These are phyloP conservation scores for Neofusicoccum parvum DNA, from an alignment of 2,329 filamentous ascomycete species.

Conservation along the genomic window DNA sequence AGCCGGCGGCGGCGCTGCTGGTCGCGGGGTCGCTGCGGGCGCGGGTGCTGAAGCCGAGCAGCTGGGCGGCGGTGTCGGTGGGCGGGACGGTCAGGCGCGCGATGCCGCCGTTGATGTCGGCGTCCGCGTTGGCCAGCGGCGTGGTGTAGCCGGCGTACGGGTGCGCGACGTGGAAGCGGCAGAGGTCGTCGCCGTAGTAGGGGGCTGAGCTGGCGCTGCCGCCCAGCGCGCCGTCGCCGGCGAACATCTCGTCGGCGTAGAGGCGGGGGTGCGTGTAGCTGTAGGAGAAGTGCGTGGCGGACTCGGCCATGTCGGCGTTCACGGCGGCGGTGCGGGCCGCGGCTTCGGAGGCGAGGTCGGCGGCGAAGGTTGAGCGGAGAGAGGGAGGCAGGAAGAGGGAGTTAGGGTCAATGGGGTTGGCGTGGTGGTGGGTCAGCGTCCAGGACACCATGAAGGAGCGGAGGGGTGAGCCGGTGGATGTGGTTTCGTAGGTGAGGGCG, in stretches of 20 bases:
- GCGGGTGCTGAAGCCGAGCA: neutral
- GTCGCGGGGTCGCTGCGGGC: neutral
- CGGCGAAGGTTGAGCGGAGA: neutral
- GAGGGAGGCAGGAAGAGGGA: neutral
- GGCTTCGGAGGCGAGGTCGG: neutral
- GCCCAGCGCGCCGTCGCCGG: neutral
- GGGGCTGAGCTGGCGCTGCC: neutral
- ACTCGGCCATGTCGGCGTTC: neutral
- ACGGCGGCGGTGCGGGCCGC: neutral
- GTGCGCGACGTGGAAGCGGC: neutral
- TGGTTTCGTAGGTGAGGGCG: neutral
- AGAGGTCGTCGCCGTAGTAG: neutral
- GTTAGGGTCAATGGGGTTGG: neutral
- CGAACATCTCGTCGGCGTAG: slow-evolving; percentile 1
- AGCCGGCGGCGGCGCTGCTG: neutral
- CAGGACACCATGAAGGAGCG: neutral
- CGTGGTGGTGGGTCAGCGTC: slow-evolving; percentile 4
- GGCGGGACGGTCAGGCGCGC: no score
- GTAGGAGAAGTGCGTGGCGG: neutral
- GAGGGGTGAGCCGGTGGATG: neutral
- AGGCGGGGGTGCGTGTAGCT: neutral
- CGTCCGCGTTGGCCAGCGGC: neutral
- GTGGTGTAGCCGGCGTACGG: neutral
- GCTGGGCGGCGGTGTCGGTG: no score
- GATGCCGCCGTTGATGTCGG: neutral